Evolutionary conservation across 2,329 filamentous ascomycete species (phyloP).

Genomic region (Curvularia sp.): DNA sequence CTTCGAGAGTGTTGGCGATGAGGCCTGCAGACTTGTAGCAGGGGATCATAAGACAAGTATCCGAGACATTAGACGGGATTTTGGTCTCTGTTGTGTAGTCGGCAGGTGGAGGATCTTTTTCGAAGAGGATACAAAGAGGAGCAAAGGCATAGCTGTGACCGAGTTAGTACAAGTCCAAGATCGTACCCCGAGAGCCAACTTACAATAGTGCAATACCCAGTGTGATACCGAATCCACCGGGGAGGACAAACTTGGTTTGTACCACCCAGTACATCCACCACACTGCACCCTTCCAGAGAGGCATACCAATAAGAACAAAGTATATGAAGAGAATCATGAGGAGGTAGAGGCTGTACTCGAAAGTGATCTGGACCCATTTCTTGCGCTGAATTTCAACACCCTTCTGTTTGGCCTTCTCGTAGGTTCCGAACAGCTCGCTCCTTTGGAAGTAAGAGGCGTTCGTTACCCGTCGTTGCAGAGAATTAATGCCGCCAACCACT

Average conservation of each 20-base stretch:
- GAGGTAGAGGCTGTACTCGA: conserved; percentile 52
- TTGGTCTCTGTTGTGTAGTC: conserved; percentile 33
- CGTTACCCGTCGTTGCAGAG: conserved; percentile 26
- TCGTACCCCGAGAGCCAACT: conserved; percentile 10
- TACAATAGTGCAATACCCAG: conserved; percentile 32
- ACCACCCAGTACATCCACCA: conserved; percentile 20
- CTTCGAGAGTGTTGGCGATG: conserved; percentile 22
- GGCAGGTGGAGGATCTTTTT: conserved; percentile 39
- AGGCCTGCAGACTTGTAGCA: conserved; percentile 26
- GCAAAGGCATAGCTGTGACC: conserved; percentile 33
- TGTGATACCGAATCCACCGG: conserved; percentile 53
- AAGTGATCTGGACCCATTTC: conserved; percentile 48
- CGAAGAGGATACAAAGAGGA: conserved; percentile 45
- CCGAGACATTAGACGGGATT: conserved; percentile 36
- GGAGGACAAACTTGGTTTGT: conserved; percentile 50
- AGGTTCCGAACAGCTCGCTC: conserved; percentile 29
- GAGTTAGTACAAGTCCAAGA: conserved; percentile 12
- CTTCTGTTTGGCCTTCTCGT: conserved; percentile 36
- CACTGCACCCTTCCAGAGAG: conserved; percentile 56
- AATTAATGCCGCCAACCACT: conserved; percentile 26
- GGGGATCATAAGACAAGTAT: conserved; percentile 30
- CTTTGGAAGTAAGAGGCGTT: conserved; percentile 25
- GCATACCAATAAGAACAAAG: conserved; percentile 57
- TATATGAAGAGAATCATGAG: conserved; percentile 52
- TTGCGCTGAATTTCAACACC: conserved; percentile 38